These are phyloP conservation scores for Fusarium redolens DNA, from an alignment of 2,329 filamentous ascomycete species.

Conservation along the genomic window DNA sequence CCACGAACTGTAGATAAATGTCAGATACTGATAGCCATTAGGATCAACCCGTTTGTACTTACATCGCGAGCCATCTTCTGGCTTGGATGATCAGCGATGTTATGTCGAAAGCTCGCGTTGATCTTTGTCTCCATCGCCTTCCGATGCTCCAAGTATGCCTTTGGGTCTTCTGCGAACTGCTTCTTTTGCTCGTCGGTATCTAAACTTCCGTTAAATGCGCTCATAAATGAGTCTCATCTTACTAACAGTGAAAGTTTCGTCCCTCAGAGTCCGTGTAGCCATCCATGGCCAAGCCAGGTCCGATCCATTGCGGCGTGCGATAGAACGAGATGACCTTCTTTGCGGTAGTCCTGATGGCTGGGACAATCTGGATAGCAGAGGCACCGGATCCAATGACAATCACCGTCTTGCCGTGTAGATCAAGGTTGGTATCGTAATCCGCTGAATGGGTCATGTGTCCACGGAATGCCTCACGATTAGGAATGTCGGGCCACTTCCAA, in stretches of 20 bases:
- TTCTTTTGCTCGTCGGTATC: constrained; percentile 18
- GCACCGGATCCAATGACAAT: constrained; percentile 66
- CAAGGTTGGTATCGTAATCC: constrained; percentile 60
- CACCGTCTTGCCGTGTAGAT: constrained; percentile 60
- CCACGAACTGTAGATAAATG: neutral
- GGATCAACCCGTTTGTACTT: too few relatives aligned
- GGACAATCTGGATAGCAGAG: constrained; percentile 64
- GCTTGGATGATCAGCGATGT: constrained; percentile 9
- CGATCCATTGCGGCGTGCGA: constrained; percentile 56
- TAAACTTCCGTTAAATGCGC: neutral
- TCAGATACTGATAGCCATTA: neutral
- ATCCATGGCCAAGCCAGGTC: constrained; percentile 49
- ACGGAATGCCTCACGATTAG: constrained; percentile 57
- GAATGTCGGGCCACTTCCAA: constrained; percentile 64
- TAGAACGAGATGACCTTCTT: constrained; percentile 56
- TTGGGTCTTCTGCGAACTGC: neutral
- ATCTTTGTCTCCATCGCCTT: constrained; percentile 15
- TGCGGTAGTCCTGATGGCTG: constrained; percentile 45
- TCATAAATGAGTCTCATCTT: accelerated
- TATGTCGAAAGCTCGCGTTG: constrained; percentile 2
- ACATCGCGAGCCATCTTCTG: constrained; percentile 6
- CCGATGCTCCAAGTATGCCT: constrained; percentile 1
- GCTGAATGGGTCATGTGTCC: constrained; percentile 63
- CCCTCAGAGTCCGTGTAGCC: constrained; percentile 30
- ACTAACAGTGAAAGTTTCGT: constrained; percentile 12